phyloP scores from a whole-genome alignment of 192 early-diverging fungal species.

The Endogone sp. region DNA sequence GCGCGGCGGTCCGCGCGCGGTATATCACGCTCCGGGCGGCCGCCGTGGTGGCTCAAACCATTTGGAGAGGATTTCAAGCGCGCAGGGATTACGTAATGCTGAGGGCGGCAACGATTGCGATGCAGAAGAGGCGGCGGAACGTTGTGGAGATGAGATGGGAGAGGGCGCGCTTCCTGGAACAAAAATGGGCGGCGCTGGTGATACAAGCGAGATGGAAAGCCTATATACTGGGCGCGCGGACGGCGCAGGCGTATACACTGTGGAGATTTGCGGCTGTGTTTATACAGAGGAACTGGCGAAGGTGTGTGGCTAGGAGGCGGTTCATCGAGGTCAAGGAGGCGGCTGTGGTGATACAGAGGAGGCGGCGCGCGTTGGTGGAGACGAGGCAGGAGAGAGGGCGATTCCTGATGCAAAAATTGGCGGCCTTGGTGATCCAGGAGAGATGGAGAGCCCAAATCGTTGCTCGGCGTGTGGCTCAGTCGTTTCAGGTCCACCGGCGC shows the following conservation, averaged over 20 bases:
- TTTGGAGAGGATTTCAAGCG: background rate
- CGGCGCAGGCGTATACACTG: conserved; percentile 15
- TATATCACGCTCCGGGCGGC: background rate
- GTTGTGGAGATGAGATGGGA: conserved; percentile 14
- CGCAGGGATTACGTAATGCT: background rate
- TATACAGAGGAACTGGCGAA: conserved; percentile 18
- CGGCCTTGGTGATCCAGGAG: conserved; percentile 22
- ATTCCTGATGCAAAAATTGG: conserved; percentile 15
- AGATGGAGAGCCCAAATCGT: conserved; percentile 19
- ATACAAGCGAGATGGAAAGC: conserved; percentile 29
- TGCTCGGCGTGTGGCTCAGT: conserved; percentile 5
- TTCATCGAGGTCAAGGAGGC: conserved; percentile 16
- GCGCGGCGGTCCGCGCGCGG: background rate
- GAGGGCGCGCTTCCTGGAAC: conserved; percentile 7
- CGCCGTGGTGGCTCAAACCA: background rate
- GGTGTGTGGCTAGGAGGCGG: conserved; percentile 1
- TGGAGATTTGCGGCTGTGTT: conserved; percentile 6
- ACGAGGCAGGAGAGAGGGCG: background rate
- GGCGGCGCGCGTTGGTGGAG: conserved; percentile 1
- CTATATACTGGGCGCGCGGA: background rate
- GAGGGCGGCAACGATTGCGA: background rate
- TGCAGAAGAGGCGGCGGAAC: conserved; percentile 13
- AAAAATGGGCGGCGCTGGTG: conserved; percentile 11
- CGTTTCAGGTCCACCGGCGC: conserved; percentile 20
- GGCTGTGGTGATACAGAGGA: conserved; percentile 18